Percentiles rank a stretch among this genome's conserved stretches.
Evolutionary conservation across 2,329 filamentous ascomycete genomes (phyloP).

Genomic region (Arthrocladium fulminans): DNA sequence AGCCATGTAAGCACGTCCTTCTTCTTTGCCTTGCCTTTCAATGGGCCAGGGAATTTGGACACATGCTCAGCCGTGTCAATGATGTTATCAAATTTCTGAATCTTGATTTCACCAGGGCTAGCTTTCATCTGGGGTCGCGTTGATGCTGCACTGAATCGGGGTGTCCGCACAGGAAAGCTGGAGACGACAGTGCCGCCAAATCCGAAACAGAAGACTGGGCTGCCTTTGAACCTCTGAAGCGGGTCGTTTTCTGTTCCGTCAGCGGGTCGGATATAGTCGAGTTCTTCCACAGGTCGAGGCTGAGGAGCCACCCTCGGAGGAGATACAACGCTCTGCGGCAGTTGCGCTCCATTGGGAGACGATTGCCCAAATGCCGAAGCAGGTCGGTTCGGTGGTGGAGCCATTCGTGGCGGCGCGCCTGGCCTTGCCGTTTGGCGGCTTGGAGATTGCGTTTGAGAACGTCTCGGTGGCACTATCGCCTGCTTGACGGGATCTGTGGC

Average conservation of each 20-base stretch:
- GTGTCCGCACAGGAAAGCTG: constrained; percentile 80
- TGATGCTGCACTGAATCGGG: constrained; percentile 71
- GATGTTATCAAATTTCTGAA: constrained; percentile 66
- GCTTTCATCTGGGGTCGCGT: constrained; percentile 69
- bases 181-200: constrained; percentile 74
- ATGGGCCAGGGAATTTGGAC: constrained; percentile 77
- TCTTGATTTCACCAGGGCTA: constrained; percentile 69
- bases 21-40: constrained; percentile 87
- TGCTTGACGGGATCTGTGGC: constrained; percentile 3
- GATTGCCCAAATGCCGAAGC: constrained; percentile 46
- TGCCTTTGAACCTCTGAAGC: constrained; percentile 82
- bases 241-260: constrained; percentile 58
- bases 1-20: constrained; percentile 85
- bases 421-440: constrained; percentile 44
- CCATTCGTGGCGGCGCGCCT: constrained; percentile 33
- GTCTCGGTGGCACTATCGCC: constrained; percentile 30
- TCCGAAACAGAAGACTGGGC: constrained; percentile 79
- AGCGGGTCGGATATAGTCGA: constrained; percentile 48
- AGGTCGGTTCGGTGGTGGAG: constrained; percentile 42
- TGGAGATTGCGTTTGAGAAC: constrained; percentile 53
- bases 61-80: constrained; percentile 63
- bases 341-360: constrained; percentile 24
- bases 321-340: constrained; percentile 21
- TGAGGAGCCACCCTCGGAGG: constrained; percentile 26
- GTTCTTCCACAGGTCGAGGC: constrained; percentile 37